phyloP scores from a whole-genome alignment of 2,329 filamentous ascomycete species.

The Talaromyces pinophilus region DNA sequence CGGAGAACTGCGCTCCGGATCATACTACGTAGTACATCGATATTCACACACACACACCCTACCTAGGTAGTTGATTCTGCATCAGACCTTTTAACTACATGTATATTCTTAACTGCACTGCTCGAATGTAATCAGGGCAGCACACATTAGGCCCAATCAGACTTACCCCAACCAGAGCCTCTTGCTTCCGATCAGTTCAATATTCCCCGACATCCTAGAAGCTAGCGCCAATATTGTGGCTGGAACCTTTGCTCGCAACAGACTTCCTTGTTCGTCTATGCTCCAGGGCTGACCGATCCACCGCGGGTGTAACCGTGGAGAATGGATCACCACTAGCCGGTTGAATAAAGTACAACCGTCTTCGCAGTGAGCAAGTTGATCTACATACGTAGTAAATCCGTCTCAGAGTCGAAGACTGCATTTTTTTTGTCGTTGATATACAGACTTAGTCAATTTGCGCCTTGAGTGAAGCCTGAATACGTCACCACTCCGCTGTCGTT shows the following conservation, averaged over 20 bases:
- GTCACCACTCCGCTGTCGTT: background rate
- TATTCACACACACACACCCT: too few species aligned
- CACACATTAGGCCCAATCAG: too few species aligned
- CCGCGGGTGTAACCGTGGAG: too few species aligned
- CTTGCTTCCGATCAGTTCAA: background rate
- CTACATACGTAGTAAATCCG: too few species aligned
- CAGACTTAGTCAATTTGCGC: background rate
- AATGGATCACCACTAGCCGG: background rate
- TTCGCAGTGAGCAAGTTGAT: background rate
- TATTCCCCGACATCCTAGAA: background rate
- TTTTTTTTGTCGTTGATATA: background rate
- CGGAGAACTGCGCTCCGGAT: too few species aligned
- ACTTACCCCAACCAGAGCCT: background rate
- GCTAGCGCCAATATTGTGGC: background rate
- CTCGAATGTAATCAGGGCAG: too few species aligned
- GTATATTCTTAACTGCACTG: too few species aligned
- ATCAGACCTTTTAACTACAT: too few species aligned
- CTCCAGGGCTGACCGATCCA: too few species aligned
- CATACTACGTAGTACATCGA: too few species aligned
- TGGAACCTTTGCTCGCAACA: background rate
- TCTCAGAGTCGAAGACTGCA: background rate
- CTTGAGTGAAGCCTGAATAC: background rate
- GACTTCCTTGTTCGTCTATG: too few species aligned
- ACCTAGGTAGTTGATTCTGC: too few species aligned
- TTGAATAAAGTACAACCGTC: background rate